A percentile compares a stretch with the other conserved stretches of the same genome.
Conservation (phyloP, 495 filamentous ascomycete species). For the Sphaerosporella brunnea region DNA sequence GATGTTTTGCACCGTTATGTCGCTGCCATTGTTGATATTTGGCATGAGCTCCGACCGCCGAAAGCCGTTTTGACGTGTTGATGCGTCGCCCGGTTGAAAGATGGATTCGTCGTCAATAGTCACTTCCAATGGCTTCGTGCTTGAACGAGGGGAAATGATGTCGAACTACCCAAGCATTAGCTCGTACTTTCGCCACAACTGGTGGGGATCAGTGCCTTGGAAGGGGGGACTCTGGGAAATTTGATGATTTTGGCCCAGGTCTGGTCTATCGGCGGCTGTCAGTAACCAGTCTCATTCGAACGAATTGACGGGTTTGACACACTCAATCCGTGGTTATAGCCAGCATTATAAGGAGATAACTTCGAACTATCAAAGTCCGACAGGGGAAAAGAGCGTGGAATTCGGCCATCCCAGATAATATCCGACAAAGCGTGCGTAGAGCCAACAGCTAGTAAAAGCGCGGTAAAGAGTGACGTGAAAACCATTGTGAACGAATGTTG, state of each 20-base stretch:
- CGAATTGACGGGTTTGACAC: background rate
- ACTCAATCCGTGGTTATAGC: slow-evolving; percentile 18
- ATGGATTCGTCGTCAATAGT: slow-evolving; percentile 31
- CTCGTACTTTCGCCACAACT: too few species aligned
- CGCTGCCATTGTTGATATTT: slow-evolving; percentile 32
- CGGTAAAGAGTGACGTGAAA: slow-evolving; percentile 6
- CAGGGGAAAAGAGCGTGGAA: background rate
- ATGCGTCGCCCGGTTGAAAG: slow-evolving; percentile 30
- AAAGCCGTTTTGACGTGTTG: slow-evolving; percentile 34
- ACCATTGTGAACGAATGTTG: slow-evolving; percentile 2
- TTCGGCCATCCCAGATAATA: slow-evolving; percentile 18
- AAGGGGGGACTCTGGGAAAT: slow-evolving; percentile 14
- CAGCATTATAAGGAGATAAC: slow-evolving; percentile 12
- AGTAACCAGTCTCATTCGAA: too few species aligned
- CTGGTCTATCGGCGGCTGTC: slow-evolving; percentile 1
- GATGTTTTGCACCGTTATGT: slow-evolving; percentile 30
- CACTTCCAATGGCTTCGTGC: background rate
- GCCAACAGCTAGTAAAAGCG: slow-evolving; percentile 2
- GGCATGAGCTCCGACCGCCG: slow-evolving; percentile 38
- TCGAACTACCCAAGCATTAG: slow-evolving; percentile 21
- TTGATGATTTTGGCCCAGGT: slow-evolving; percentile 5
- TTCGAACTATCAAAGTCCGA: background rate
- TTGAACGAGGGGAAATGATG: background rate
- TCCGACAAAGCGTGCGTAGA: slow-evolving; percentile 3
- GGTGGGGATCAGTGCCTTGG: slow-evolving; percentile 14